phyloP scores from a whole-genome alignment of 176 grass and related monocot genomes.

The Tillandsia fasciculata region DNA sequence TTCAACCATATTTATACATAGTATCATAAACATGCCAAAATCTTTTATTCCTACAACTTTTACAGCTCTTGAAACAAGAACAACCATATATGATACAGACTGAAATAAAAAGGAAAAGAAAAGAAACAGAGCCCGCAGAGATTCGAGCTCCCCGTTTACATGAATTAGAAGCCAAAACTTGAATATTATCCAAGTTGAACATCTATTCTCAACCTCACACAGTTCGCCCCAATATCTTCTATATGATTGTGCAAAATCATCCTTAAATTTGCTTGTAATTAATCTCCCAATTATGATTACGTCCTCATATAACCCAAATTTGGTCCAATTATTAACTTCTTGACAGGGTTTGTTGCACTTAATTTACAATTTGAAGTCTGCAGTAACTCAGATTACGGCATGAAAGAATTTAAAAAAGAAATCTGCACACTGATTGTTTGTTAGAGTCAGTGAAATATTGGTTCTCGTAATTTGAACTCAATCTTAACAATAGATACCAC shows the following conservation, averaged over 20 bases:
- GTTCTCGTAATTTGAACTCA: neutral
- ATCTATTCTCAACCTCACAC: neutral
- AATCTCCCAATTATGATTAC: neutral
- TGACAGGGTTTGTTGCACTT: neutral
- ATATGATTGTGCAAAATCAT: neutral
- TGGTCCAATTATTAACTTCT: neutral
- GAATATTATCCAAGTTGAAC: neutral
- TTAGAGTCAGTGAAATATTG: neutral
- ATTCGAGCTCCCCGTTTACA: neutral
- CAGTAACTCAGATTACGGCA: neutral
- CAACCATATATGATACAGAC: neutral
- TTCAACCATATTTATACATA: too few relatives aligned
- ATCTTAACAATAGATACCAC: slow-evolving; percentile 5
- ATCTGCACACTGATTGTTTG: neutral
- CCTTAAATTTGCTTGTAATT: neutral
- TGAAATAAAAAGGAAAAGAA: neutral
- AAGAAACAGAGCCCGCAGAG: neutral
- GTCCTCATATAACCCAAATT: neutral
- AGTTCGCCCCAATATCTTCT: neutral
- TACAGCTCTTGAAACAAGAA: neutral
- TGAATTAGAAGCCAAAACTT: neutral
- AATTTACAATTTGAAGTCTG: neutral
- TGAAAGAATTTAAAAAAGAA: neutral
- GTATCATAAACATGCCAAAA: neutral
- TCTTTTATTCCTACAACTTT: neutral